These are phyloP conservation scores for Heritiera littoralis DNA, from an alignment of 345 rosid species.

Conservation along the genomic window DNA sequence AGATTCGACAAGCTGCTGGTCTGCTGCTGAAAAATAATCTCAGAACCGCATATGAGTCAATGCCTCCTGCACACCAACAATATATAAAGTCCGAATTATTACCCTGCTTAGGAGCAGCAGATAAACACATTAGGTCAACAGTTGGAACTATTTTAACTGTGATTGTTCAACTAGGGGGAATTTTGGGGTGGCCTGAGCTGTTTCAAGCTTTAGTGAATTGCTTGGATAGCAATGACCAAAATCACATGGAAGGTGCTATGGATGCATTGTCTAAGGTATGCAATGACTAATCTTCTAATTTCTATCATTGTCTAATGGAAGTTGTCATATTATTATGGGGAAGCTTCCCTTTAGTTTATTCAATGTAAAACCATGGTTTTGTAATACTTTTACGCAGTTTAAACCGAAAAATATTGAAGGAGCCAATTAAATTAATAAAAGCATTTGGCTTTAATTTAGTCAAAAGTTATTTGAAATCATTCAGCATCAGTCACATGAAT, in stretches of 20 bases:
- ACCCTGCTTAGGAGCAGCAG: slow-evolving; percentile 88
- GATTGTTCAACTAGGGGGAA: slow-evolving; percentile 69
- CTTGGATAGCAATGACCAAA: slow-evolving; percentile 76
- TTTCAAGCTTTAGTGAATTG: slow-evolving; percentile 78
- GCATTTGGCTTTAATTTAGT: background rate
- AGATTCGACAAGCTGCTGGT: slow-evolving; percentile 97
- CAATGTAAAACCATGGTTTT: background rate
- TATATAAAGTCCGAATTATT: slow-evolving; percentile 55
- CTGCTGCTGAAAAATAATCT: slow-evolving; percentile 87
- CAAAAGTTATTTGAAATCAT: background rate
- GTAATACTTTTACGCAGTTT: background rate
- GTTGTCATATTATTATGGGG: background rate
- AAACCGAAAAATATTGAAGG: background rate
- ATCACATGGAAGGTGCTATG: slow-evolving; percentile 98
- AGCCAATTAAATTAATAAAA: background rate
- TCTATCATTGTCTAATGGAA: slow-evolving; percentile 3
- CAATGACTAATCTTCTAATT: slow-evolving; percentile 44
- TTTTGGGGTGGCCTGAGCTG: slow-evolving; percentile 86
- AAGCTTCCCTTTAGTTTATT: background rate
- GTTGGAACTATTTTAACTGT: slow-evolving; percentile 83
- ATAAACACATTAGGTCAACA: slow-evolving; percentile 83
- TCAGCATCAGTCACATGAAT: background rate
- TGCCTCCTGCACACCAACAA: slow-evolving; percentile 59
- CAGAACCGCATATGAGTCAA: slow-evolving; percentile 56
- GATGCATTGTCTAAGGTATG: slow-evolving; percentile 94